A percentile compares a stretch with the other conserved stretches of the same genome.
Evolutionary conservation across 1,284 basidiomycete species (phyloP).

Genomic region (Puccinia polysora): DNA sequence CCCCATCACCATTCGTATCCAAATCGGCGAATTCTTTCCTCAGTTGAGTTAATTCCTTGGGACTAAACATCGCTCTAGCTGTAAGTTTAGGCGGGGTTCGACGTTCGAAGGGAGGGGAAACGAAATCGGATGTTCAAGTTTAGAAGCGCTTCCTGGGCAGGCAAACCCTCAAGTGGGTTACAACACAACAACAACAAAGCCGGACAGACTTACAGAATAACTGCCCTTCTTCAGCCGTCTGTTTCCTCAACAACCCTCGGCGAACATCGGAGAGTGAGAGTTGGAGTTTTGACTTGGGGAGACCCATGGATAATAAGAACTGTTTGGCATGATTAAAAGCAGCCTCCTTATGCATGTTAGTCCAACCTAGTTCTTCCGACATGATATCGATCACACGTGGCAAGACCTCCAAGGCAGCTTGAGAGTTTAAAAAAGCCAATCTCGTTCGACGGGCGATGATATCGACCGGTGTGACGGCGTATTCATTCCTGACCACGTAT

Average conservation of each 20-base stretch:
- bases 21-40: constrained; percentile 41
- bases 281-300: constrained; percentile 47
- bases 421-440: constrained; percentile 86
- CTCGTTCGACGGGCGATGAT: constrained; percentile 87
- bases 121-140: no score
- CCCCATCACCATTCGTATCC: constrained; percentile 37
- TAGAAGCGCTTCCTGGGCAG: no score
- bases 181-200: neutral
- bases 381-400: constrained; percentile 87
- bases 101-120: neutral
- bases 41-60: constrained; percentile 42
- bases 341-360: constrained; percentile 58
- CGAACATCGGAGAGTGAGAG: constrained; percentile 43
- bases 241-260: constrained; percentile 42
- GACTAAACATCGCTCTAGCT: constrained; percentile 43
- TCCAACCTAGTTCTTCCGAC: constrained; percentile 79
- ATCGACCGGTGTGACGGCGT: constrained; percentile 82
- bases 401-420: constrained; percentile 75
- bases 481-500: constrained; percentile 85
- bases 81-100: neutral
- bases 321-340: constrained; percentile 60
- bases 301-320: constrained; percentile 55
- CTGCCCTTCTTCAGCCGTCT: constrained; percentile 40
- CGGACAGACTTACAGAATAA: constrained; percentile 33
- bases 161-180: no score